phyloP scores from a whole-genome alignment of 306 rosid genomes.

The Cicer pinnatifidum region DNA sequence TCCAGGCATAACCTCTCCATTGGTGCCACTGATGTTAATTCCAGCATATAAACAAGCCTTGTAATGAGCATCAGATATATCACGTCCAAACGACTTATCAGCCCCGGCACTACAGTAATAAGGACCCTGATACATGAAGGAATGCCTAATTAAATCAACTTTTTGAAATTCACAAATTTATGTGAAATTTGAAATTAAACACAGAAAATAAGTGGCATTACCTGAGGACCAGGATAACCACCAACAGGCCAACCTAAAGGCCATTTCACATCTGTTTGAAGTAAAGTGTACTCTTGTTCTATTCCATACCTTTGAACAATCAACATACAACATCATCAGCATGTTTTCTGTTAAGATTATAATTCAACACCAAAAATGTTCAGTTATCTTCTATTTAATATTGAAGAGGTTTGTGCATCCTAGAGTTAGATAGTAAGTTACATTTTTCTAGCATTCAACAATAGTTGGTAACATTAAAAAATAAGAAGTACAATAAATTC shows the following conservation, averaged over 20 bases:
- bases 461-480: slow-evolving; percentile 15
- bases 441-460: slow-evolving; percentile 14
- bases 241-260: slow-evolving; percentile 98
- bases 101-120: slow-evolving; percentile 95
- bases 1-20: slow-evolving; percentile 99
- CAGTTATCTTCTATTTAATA: slow-evolving; percentile 35
- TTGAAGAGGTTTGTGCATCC: slow-evolving; percentile 11
- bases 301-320: slow-evolving; percentile 82
- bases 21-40: slow-evolving; percentile 95
- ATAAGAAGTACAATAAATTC: slow-evolving; percentile 28
- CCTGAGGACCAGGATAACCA: slow-evolving; percentile 99
- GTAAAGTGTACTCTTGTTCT: slow-evolving; percentile 98
- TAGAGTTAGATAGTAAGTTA: background rate
- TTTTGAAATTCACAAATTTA: slow-evolving; percentile 5
- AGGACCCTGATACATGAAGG: slow-evolving; percentile 72
- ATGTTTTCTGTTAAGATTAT: slow-evolving; percentile 36
- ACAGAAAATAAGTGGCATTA: slow-evolving; percentile 38
- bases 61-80: slow-evolving; percentile 98
- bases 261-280: slow-evolving; percentile 90
- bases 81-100: slow-evolving; percentile 98
- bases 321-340: slow-evolving; percentile 49
- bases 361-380: slow-evolving; percentile 36
- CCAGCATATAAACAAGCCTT: slow-evolving; percentile 99
- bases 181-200: slow-evolving; percentile 38
- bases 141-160: slow-evolving; percentile 13